phyloP scores from a whole-genome alignment of 805 yeast species.

The Candida chilensis region DNA sequence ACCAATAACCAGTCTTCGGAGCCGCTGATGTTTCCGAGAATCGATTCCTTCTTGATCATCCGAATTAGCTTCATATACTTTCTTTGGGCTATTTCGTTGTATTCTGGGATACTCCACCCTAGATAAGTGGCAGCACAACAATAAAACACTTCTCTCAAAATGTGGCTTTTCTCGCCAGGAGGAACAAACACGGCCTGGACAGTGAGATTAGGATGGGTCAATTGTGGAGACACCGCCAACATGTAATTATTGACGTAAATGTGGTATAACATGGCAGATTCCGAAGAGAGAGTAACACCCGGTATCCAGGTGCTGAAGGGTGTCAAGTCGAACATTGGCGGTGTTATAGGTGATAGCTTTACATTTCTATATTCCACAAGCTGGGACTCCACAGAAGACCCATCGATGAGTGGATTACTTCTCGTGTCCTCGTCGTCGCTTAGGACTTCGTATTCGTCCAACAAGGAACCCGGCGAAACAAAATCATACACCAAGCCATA shows the following conservation, averaged over 20 bases:
- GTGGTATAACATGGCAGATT: not conserved
- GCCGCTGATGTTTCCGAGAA: not conserved
- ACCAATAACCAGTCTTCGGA: constrained; percentile 1
- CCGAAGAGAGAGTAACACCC: not conserved
- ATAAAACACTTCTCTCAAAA: constrained; percentile 1
- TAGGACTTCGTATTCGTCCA: too few relatives aligned
- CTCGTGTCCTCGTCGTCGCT: too few relatives aligned
- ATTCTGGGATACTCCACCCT: not conserved
- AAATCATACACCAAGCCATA: too few relatives aligned
- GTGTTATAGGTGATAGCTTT: too few relatives aligned
- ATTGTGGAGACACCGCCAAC: not conserved
- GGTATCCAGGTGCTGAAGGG: constrained; percentile 1
- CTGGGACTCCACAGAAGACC: too few relatives aligned
- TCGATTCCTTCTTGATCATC: not conserved
- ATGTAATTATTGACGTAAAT: not conserved
- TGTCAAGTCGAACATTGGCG: too few relatives aligned
- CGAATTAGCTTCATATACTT: not conserved
- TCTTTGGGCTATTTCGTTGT: not conserved
- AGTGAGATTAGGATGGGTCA: not conserved
- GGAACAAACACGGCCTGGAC: not conserved
- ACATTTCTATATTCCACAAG: too few relatives aligned
- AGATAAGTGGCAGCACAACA: constrained; percentile 1
- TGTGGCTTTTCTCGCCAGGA: not conserved
- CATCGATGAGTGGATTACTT: too few relatives aligned
- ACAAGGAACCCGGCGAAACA: too few relatives aligned